A percentile compares a stretch with the other conserved stretches of the same genome.
These are phyloP conservation scores for Parsonsia alboflavescens DNA, from an alignment of 257 asterid species.

Conservation along the genomic window DNA sequence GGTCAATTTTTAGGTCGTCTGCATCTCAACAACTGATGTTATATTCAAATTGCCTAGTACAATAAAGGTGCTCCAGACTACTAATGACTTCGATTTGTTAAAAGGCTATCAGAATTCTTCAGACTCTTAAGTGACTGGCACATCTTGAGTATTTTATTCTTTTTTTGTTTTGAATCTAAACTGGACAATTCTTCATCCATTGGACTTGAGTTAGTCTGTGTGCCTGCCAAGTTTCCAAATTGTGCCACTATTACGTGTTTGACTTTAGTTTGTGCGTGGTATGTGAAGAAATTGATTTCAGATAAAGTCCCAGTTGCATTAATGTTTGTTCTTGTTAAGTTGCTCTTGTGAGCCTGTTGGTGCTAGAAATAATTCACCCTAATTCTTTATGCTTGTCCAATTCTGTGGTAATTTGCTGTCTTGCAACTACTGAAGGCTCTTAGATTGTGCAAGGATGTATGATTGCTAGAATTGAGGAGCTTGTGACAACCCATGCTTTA, in stretches of 20 bases:
- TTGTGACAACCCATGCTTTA: neutral
- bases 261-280: neutral
- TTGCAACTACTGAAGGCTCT: neutral
- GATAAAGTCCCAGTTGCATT: neutral
- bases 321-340: neutral
- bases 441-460: no score
- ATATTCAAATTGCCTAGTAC: neutral
- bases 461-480: neutral
- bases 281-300: neutral
- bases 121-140: neutral
- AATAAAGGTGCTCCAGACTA: neutral
- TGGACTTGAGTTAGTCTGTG: neutral
- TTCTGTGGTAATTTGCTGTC: neutral
- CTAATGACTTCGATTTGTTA: neutral
- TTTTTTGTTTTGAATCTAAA: neutral
- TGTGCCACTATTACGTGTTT: neutral
- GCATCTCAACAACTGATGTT: neutral
- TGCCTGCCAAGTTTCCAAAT: neutral
- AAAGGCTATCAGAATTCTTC: neutral
- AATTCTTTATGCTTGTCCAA: neutral
- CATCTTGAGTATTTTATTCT: neutral
- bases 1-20: neutral
- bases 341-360: neutral
- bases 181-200: neutral
- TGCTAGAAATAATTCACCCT: neutral